Base-by-base conservation (phyloP, 176 grass and related monocot genomes). In the Carex pumila region DNA sequence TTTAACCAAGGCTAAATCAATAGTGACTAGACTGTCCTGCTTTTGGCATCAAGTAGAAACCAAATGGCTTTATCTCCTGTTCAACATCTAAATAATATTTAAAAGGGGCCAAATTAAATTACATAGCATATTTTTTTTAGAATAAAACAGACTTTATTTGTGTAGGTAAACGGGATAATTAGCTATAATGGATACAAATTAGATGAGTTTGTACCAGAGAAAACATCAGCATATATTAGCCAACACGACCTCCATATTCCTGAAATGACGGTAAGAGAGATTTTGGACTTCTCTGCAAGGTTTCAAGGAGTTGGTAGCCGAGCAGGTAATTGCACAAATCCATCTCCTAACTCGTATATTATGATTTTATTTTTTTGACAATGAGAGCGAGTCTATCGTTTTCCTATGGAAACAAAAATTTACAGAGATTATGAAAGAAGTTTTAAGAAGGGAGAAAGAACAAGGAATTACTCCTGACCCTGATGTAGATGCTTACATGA, bases 401-500 rank as follows among this genome's bases (percentile, higher is more conserved):
- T 80, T 52, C 43, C n/a, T 65, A 36, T 71, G 80, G 65, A 25
- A 15, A 53, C 86, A 78, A 84, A 57, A 75, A 85, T 85, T 80
- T 76, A 36, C 84, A 90, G 89, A 90, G 61, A 85, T 87, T 58
- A 87, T 92, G 85, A 92, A 89, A 89, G 90, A 97, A 80, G 90
- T 97, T 5, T 88, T 90, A 54, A 89, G 83, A 80, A 92, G 87
- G 88, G 94, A 97, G 83, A 91, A 97, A 83, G 85, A 87, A 79
- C 87, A 84, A 5, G 89, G 91, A 68, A 91, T 97, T 77, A 84
- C 79, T 73, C 94, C 89, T 37, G 89, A 97, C 21, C 86, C 84
- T 25, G 86, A 97, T 22, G 85, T 93, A 47, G 94, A 97, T 82
- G 91, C 88, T 9, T 93, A 91, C n/a, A 97, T 97, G 94, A 97